Evolutionary conservation across 2,329 filamentous ascomycete genomes (phyloP).

Genomic region (Proliferodiscus dingleyae): DNA sequence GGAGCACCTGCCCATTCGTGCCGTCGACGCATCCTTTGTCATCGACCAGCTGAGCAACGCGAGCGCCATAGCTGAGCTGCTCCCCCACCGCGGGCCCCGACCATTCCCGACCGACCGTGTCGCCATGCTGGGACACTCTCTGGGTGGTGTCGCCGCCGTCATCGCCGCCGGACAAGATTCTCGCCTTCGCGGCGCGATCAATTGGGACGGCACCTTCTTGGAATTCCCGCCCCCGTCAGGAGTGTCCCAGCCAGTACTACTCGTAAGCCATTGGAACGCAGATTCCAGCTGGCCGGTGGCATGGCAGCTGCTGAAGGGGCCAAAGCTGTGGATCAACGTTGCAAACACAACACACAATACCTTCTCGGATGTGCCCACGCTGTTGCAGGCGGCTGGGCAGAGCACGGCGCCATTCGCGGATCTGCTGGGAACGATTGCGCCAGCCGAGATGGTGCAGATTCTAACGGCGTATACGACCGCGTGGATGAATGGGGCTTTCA

Average conservation of each 20-base stretch:
- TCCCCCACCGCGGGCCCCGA: neutral
- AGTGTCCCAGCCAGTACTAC: too few species aligned
- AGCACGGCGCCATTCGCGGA: conserved; percentile 1
- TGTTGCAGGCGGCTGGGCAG: conserved; percentile 15
- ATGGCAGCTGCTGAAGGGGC: conserved; percentile 24
- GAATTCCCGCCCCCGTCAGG: neutral
- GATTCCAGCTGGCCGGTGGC: conserved; percentile 27
- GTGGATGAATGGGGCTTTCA: conserved; percentile 23
- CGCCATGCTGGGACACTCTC: conserved; percentile 32
- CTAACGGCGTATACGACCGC: conserved; percentile 28
- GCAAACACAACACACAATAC: conserved; percentile 28
- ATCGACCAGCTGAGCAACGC: conserved; percentile 18
- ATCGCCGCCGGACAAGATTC: conserved; percentile 29
- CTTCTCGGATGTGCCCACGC: conserved; percentile 29
- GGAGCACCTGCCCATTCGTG: too few species aligned
- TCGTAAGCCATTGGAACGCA: neutral
- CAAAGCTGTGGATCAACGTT: conserved; percentile 31
- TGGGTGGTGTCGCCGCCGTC: conserved; percentile 33
- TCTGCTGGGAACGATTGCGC: conserved; percentile 28
- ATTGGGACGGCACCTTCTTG: conserved; percentile 35
- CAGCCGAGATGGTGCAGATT: conserved; percentile 27
- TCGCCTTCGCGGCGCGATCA: conserved; percentile 33
- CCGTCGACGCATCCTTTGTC: conserved; percentile 24
- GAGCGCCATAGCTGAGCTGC: too few species aligned
- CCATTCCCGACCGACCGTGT: neutral